Base-by-base conservation (phyloP, 2,329 filamentous ascomycete species). In the Pezicula rhizophila region DNA sequence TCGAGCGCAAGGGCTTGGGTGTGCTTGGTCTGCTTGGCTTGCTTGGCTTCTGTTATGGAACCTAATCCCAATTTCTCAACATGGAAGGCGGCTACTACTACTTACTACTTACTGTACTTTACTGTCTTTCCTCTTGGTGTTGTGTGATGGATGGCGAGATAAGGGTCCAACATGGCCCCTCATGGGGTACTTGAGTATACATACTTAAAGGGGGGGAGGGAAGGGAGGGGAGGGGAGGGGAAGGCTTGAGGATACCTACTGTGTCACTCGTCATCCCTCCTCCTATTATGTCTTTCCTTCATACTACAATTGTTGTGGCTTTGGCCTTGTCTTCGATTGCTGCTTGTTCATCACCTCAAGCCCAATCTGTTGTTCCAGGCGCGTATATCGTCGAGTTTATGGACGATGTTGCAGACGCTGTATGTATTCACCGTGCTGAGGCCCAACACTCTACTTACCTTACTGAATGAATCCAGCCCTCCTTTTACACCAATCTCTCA, bases 361-460 rank as follows among this genome's bases (percentile, higher is more conserved):
- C n/a, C 20, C 18, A 12, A 5, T 4, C 18, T n/a, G n/a, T 17
- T 12, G 20, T 42, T 10, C 11, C 40, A 4, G 40, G 40, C 1
- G 40, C 40, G 26, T 42, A 42, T 25, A 42, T 42, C 25, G 40
- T 42, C 26, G 40, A 42, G 20, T 42, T 42, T 28, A 26, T 25
- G 40, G 25, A 26, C 8, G n/a, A 26, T 26, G 11, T 11, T 42
- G 23, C 40, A 12, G n/a, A 25, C n/a, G 40, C n/a, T 42, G 25
- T 31, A 42, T 11, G 40, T 42, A 14, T 12, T 17, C 20, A 3
- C 3, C 8, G 18, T 42, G 15, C 8, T 12, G 25, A 2, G 20
- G 14, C 15, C 1, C 12, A n/a, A 20, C 35, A n/a, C 2, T n/a
- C n/a, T n/a, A n/a, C n/a, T n/a, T n/a, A n/a, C n/a, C n/a, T 12